Conservation (phyloP, 306 rosid species). For the Hippophae gyantsensis region DNA sequence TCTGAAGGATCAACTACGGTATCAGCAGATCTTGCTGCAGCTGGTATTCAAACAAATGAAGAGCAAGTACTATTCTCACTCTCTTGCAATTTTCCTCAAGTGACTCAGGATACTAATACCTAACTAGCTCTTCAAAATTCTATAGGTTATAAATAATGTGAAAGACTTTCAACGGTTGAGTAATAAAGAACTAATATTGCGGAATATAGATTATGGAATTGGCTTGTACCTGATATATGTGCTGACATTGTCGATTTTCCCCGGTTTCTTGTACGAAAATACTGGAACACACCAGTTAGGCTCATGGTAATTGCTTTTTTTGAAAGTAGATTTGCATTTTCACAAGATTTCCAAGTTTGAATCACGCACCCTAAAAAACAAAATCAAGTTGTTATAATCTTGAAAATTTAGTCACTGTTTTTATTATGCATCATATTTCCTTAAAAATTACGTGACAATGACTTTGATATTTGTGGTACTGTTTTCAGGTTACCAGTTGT, state of each 20-base stretch:
- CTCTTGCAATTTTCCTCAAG: neutral
- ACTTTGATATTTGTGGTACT: neutral
- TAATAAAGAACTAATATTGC: conserved; percentile 37
- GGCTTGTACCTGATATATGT: conserved; percentile 55
- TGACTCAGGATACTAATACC: neutral
- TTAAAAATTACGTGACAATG: neutral
- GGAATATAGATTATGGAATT: conserved; percentile 48
- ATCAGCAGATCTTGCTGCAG: conserved; percentile 74
- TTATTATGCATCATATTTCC: too few species aligned
- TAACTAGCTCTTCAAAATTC: neutral
- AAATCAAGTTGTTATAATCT: too few species aligned
- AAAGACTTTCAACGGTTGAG: conserved; percentile 34
- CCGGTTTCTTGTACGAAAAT: conserved; percentile 79
- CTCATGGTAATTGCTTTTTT: conserved; percentile 37
- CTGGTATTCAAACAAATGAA: conserved; percentile 36
- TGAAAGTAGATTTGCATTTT: too few species aligned
- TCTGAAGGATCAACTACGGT: conserved; percentile 81
- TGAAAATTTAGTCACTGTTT: too few species aligned
- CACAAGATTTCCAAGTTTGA: too few species aligned
- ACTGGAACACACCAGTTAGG: conserved; percentile 76
- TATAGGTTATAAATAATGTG: conserved; percentile 10
- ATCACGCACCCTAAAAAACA: too few species aligned
- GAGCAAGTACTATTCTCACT: conserved; percentile 31
- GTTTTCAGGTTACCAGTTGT: conserved; percentile 60
- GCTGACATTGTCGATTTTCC: conserved; percentile 64